Evolutionary conservation across 192 early-diverging fungal species (phyloP).

Genomic region (Glomus cerebriforme): DNA sequence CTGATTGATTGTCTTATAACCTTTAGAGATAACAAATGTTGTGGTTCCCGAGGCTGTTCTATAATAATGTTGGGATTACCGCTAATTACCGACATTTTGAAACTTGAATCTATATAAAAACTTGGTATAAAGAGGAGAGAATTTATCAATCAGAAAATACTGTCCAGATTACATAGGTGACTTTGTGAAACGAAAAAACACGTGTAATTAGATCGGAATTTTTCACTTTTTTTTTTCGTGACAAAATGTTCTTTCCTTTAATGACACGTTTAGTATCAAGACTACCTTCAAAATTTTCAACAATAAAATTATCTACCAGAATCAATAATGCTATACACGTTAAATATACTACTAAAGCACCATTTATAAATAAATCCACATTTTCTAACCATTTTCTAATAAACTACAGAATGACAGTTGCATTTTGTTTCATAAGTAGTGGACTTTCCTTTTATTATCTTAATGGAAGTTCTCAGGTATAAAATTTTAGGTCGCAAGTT

Average conservation of each 20-base stretch:
- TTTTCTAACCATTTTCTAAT: neutral
- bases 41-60: neutral
- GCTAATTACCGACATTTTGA: neutral
- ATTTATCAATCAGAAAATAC: no score
- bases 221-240: no score
- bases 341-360: neutral
- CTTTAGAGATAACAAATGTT: neutral
- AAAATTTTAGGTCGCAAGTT: neutral
- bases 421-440: neutral
- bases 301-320: neutral
- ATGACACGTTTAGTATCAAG: neutral
- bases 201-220: no score
- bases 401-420: neutral
- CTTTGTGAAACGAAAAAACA: no score
- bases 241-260: neutral
- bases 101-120: neutral
- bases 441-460: neutral
- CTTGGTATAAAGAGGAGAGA: neutral
- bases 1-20: neutral
- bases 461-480: neutral
- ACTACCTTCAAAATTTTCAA: neutral
- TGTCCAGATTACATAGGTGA: no score
- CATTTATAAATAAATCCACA: neutral
- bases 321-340: neutral
- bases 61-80: neutral